phyloP scores from a whole-genome alignment of 2,329 filamentous ascomycete species.

The Microsporum audouinii region DNA sequence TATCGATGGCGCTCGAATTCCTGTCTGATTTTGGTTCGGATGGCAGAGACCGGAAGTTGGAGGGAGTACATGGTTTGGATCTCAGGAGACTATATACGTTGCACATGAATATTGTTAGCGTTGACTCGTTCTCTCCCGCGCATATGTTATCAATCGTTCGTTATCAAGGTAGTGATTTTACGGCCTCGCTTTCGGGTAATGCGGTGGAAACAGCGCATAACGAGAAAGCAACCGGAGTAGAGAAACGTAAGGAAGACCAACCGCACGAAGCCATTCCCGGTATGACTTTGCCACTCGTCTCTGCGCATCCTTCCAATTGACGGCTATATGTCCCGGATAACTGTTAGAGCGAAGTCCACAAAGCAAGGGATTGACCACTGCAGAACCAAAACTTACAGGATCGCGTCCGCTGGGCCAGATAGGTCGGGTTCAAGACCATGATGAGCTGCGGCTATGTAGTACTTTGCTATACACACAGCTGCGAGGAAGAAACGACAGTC shows the following conservation, averaged over 20 bases:
- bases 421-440: conserved; percentile 87
- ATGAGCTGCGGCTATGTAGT: conserved; percentile 9
- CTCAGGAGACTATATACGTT: conserved; percentile 63
- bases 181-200: background rate
- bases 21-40: conserved; percentile 88
- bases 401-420: conserved; percentile 70
- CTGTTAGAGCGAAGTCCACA: background rate
- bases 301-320: conserved; percentile 82
- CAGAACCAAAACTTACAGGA: conserved; percentile 50
- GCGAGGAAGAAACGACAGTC: background rate
- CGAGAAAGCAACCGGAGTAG: background rate
- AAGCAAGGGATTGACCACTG: background rate
- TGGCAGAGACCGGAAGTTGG: conserved; percentile 70
- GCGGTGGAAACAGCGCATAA: background rate
- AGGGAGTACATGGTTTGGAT: conserved; percentile 96
- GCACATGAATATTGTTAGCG: background rate
- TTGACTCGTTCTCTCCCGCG: background rate
- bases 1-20: conserved; percentile 95
- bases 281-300: conserved; percentile 78
- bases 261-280: conserved; percentile 89
- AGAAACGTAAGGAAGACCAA: conserved; percentile 44
- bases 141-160: background rate
- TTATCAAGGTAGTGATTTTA: background rate
- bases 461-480: background rate
- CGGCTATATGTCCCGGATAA: conserved; percentile 44